Base-by-base conservation (phyloP, 2,329 filamentous ascomycete genomes). In the Cladobotryum protrusum region DNA sequence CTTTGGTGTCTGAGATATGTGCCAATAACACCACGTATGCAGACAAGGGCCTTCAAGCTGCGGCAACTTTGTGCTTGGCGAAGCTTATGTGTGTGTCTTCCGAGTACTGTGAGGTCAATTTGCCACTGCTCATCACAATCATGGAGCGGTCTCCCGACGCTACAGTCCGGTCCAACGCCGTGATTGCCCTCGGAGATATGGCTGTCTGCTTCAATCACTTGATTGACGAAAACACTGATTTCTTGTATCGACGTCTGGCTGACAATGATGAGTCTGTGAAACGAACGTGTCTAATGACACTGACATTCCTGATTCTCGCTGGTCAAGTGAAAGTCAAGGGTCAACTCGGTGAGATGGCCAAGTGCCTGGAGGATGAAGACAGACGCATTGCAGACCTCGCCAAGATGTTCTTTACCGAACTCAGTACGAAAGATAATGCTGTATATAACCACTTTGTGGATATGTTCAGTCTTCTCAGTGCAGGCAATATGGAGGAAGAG, bases 381-480 rank as follows among this genome's bases (percentile, higher is more conserved):
- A 90, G 91, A 69, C 82, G 88, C 54, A 96, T 97, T 55, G 88
- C 91, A 1, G 93, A 99, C 63, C 79, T 99, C 63, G 89, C 90
- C 13, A 80, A 89, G 52, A 97, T 97, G 92, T 99, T 99, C 81
- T 99, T 99, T 69, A 92, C 89, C 0, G 93, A 99, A 69, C 79
- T 99, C 49, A 90, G 91, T 54, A 96, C 90, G 59, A 99, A 99
- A 74, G 93, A 99, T 67, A 99, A 99, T 63, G 93, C 93, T 2
- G 89, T 99, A 2, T 99, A 99, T 69, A 99, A 99, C 67, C 92
- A 99, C 72, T 99, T 99, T 69, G 90, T 99, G 24, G 93, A 99
- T 65, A 97, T 99, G 89, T 99, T 99, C 69, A 92, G 87, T 63
- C 72, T 97, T 56, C 75, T 99, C 43, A 93, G 88, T 51, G 87